Evolutionary conservation across 352 stramenopile genomes (phyloP).

Genomic region (Phytopythium chamaehyphon): DNA sequence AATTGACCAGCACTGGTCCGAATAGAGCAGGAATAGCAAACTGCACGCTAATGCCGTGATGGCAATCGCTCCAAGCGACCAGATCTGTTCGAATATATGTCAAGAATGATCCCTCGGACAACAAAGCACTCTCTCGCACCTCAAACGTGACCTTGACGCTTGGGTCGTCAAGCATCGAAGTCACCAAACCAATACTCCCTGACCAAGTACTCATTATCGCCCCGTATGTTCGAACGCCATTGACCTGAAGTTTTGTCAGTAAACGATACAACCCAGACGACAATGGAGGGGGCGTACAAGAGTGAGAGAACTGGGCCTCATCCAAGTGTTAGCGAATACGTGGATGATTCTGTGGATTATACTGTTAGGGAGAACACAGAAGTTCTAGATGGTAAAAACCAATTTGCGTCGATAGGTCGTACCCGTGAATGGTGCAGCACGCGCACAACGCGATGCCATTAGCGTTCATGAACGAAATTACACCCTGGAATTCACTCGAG

Average conservation of each 20-base stretch:
- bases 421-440: slow-evolving; percentile 26
- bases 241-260: slow-evolving; percentile 26
- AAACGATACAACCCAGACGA: background rate
- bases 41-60: slow-evolving; percentile 33
- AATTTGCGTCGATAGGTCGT: background rate
- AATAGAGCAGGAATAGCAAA: slow-evolving; percentile 40
- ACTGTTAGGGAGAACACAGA: background rate
- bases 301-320: slow-evolving; percentile 40
- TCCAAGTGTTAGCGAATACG: slow-evolving; percentile 31
- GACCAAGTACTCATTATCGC: slow-evolving; percentile 39
- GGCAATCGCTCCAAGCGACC: slow-evolving; percentile 51
- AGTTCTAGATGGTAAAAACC: background rate
- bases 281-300: slow-evolving; percentile 28
- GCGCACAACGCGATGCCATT: slow-evolving; percentile 30
- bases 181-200: slow-evolving; percentile 27
- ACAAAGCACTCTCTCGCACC: slow-evolving; percentile 12
- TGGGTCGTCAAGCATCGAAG: slow-evolving; percentile 39
- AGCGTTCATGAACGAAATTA: slow-evolving; percentile 35
- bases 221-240: slow-evolving; percentile 41
- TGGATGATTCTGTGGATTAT: slow-evolving; percentile 14
- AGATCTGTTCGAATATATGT: slow-evolving; percentile 19
- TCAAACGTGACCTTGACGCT: slow-evolving; percentile 32
- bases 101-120: background rate
- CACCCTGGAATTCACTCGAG: slow-evolving; percentile 13
- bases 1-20: slow-evolving; percentile 46